phyloP scores from a whole-genome alignment of 441 rosid species.

The Corymbia calophylla region DNA sequence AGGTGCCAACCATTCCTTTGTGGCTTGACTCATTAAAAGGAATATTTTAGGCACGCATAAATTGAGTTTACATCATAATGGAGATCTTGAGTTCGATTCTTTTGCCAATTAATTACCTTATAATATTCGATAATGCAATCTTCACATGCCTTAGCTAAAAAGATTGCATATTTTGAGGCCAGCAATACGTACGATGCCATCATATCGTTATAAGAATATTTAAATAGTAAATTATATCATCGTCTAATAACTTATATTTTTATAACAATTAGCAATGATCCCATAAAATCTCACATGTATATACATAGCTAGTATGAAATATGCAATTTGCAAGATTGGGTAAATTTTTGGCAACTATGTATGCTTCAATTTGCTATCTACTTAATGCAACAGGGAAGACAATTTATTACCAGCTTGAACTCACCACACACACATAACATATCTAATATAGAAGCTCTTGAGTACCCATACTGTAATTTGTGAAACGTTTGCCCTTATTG shows the following conservation, averaged over 20 bases:
- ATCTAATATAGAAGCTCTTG: neutral
- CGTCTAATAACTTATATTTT: too few species aligned
- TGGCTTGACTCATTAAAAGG: neutral
- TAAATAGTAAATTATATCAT: too few species aligned
- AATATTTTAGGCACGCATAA: neutral
- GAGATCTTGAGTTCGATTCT: neutral
- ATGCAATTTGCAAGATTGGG: neutral
- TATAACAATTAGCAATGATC: accelerated
- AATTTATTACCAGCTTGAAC: neutral
- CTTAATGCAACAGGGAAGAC: neutral
- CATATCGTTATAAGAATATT: neutral
- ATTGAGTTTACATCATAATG: neutral
- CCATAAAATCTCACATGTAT: accelerated
- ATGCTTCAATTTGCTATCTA: neutral
- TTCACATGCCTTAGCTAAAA: neutral
- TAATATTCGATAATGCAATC: neutral
- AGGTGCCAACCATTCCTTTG: neutral
- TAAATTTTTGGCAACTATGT: neutral
- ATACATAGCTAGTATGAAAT: neutral
- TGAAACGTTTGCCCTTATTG: neutral
- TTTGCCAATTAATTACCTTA: neutral
- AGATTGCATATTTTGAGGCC: neutral
- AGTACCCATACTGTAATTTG: neutral
- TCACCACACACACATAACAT: neutral
- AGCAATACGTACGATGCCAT: neutral